phyloP scores from a whole-genome alignment of 495 filamentous ascomycete genomes.

The Neurospora sp. region DNA sequence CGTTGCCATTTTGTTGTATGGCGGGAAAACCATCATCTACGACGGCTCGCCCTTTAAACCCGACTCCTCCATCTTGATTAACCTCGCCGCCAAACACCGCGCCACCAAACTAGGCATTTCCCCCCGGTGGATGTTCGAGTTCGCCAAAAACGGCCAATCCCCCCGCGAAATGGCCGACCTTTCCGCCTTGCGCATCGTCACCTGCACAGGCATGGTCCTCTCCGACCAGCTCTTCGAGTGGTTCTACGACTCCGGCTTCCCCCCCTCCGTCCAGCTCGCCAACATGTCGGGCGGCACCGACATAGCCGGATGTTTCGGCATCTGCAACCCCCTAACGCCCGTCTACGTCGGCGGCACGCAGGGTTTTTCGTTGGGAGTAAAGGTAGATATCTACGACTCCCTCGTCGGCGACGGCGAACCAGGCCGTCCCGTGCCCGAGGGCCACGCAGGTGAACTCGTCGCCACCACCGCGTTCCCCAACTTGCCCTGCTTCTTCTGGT shows the following conservation, averaged over 20 bases:
- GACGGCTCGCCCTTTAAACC: slow-evolving; percentile 72
- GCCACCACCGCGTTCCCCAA: slow-evolving; percentile 60
- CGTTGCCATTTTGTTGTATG: slow-evolving; percentile 42
- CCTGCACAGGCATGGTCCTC: slow-evolving; percentile 70
- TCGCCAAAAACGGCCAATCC: slow-evolving; percentile 46
- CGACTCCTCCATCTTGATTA: slow-evolving; percentile 47
- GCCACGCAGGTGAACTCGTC: slow-evolving; percentile 64
- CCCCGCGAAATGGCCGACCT: slow-evolving; percentile 55
- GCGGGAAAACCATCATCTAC: slow-evolving; percentile 53
- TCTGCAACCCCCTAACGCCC: slow-evolving; percentile 57
- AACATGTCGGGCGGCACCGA: slow-evolving; percentile 77
- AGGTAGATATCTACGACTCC: slow-evolving; percentile 60
- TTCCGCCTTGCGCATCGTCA: slow-evolving; percentile 45
- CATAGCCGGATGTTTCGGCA: slow-evolving; percentile 59
- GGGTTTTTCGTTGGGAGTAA: slow-evolving; percentile 51
- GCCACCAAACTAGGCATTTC: slow-evolving; percentile 57
- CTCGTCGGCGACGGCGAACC: slow-evolving; percentile 38
- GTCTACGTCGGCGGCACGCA: slow-evolving; percentile 64
- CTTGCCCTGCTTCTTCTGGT: slow-evolving; percentile 65
- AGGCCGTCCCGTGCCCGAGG: slow-evolving; percentile 44
- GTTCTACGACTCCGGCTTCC: slow-evolving; percentile 77
- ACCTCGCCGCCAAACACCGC: slow-evolving; percentile 47
- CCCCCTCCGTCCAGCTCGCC: slow-evolving; percentile 46
- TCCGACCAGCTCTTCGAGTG: slow-evolving; percentile 63
- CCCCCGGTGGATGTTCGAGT: slow-evolving; percentile 62